Evolutionary conservation across 2,329 filamentous ascomycete species (phyloP).

Genomic region (Cytospora piceicola): DNA sequence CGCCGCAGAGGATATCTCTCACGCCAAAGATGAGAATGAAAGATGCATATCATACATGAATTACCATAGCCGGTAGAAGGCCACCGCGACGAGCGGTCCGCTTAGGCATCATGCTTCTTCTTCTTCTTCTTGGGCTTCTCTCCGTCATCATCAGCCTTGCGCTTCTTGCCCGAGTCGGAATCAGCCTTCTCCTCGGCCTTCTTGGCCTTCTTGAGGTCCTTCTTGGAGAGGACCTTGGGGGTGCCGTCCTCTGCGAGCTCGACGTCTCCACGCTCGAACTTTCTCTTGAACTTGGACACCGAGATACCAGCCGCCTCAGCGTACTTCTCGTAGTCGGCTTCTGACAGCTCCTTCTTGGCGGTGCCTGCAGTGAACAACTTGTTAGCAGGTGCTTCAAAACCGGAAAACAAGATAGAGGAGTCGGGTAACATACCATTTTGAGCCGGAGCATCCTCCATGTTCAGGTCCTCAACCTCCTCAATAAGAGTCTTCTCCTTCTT

Average conservation of each 20-base stretch:
- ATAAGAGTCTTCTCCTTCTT: slow-evolving; percentile 50
- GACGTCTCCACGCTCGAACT: slow-evolving; percentile 77
- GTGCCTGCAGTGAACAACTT: slow-evolving; percentile 37
- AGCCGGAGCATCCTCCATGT: slow-evolving; percentile 34
- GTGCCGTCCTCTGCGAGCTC: slow-evolving; percentile 67
- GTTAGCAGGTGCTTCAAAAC: slow-evolving; percentile 5
- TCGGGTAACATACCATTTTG: slow-evolving; percentile 21
- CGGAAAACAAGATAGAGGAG: slow-evolving; percentile 43
- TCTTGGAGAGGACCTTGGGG: slow-evolving; percentile 72
- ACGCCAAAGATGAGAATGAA: slow-evolving; percentile 29
- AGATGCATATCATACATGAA: slow-evolving; percentile 30
- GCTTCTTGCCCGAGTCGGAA: slow-evolving; percentile 67
- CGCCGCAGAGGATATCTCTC: slow-evolving; percentile 32
- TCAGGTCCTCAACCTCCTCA: slow-evolving; percentile 44
- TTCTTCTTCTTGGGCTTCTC: slow-evolving; percentile 62
- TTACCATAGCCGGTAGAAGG: slow-evolving; percentile 24
- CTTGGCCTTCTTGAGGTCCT: slow-evolving; percentile 73
- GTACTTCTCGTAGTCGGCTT: slow-evolving; percentile 60
- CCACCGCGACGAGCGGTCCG: slow-evolving; percentile 3
- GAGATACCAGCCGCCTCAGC: slow-evolving; percentile 71
- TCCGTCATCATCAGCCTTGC: slow-evolving; percentile 68
- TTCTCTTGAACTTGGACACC: slow-evolving; percentile 76
- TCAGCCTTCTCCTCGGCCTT: slow-evolving; percentile 62
- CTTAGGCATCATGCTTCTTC: slow-evolving; percentile 32
- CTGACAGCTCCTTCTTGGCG: slow-evolving; percentile 51